Evolutionary conservation across 768 basidiomycete species (phyloP), one percentile per base, ranked within the genome.

Genomic region (Kwoniella dejecticola): DNA sequence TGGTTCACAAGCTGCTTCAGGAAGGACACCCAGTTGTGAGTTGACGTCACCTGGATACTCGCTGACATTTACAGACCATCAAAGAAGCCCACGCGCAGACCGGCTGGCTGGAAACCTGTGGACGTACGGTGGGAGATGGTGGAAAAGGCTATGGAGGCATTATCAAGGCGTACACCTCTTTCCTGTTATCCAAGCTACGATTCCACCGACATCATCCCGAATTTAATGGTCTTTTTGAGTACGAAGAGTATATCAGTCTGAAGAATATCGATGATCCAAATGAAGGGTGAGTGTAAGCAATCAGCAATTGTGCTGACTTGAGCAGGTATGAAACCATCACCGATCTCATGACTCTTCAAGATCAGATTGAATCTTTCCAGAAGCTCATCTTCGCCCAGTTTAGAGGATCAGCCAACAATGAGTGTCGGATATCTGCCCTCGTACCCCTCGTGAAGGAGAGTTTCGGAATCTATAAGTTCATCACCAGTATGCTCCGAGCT

Each of bases 251-350:
- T 76, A 87, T 99, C 67, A 91, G 91, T 23, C 81, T 99, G 73
- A 95, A 96, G 80, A 92, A 91, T 23, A 96, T 98, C 64, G 92
- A 97, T 76, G 93, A 99, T 82, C 96, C 96, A 8, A 97, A 98
- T 77, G 95, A 99, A 82, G 96, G 96, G 95, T 96, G 78, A 64
- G 88, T 78, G 19, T 47, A 36, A 36, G 33, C 15, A 61, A 74
- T 63, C 68, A 42, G 27, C 7, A 29, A 31, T 26, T 11, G 5
- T n/a, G n/a, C 21, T 10, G 50, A 58, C 61, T 56, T 68, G 50
- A 5, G 15, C 72, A 97, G 95, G 53, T 99, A 96, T 71, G 96
- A 99, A 80, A 98, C 93, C 0, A 99, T 99, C 71, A 88, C 87
- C 26, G 96, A 99, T 79, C 85, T 99, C 31, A 98, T 97, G 96